phyloP scores from a whole-genome alignment of 768 basidiomycete genomes.

The Termitomyces sp. region DNA sequence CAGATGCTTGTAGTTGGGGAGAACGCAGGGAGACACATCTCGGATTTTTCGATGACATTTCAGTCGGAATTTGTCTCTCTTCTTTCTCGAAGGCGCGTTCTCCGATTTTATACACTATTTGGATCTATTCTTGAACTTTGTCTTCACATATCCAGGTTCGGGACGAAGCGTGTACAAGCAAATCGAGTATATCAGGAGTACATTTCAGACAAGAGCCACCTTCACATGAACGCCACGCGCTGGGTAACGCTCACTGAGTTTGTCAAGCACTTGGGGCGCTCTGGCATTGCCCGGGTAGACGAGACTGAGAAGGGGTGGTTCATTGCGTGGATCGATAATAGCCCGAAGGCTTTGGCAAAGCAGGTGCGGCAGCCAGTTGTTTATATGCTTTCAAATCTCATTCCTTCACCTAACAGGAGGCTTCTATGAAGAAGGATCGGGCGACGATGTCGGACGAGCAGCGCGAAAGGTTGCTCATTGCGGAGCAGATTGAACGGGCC shows the following conservation, averaged over 20 bases:
- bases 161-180: slow-evolving; percentile 91
- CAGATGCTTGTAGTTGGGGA: slow-evolving; percentile 96
- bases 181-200: slow-evolving; percentile 98
- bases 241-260: slow-evolving; percentile 99
- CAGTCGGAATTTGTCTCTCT: slow-evolving; percentile 90
- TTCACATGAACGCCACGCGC: slow-evolving; percentile 98
- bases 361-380: slow-evolving; percentile 47
- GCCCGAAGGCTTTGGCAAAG: slow-evolving; percentile 91
- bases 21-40: slow-evolving; percentile 87
- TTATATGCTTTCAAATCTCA: slow-evolving; percentile 2
- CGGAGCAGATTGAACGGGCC: slow-evolving; percentile 93
- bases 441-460: slow-evolving; percentile 92
- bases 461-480: slow-evolving; percentile 83
- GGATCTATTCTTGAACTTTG: background rate
- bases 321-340: slow-evolving; percentile 95
- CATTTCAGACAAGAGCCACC: slow-evolving; percentile 88
- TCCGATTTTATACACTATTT: background rate
- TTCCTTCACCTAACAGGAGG: slow-evolving; percentile 49
- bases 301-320: slow-evolving; percentile 99
- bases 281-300: slow-evolving; percentile 87
- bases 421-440: slow-evolving; percentile 88
- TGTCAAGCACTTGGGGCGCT: slow-evolving; percentile 80
- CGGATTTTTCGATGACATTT: slow-evolving; percentile 85
- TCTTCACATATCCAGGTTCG: slow-evolving; percentile 49
- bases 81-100: slow-evolving; percentile 72